Percentiles rank a stretch among this genome's conserved stretches.
phyloP scores from a whole-genome alignment of 2,329 filamentous ascomycete species.

The Cyphellophora europaea region DNA sequence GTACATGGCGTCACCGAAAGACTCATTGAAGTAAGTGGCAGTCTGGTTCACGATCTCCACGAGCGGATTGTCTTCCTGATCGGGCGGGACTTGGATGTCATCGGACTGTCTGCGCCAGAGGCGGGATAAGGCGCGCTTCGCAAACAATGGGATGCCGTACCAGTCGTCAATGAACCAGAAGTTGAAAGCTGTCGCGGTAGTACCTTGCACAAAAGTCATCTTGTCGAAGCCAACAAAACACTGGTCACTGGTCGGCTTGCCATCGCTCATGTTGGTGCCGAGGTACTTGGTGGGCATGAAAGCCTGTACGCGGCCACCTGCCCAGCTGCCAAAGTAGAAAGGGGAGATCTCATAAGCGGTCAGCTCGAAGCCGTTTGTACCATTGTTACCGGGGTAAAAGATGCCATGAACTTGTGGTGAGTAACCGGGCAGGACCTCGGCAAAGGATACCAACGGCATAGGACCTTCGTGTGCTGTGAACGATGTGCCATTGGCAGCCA shows the following conservation, averaged over 20 bases:
- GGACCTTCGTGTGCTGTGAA: slow-evolving; percentile 5
- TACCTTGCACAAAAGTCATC: slow-evolving; percentile 5
- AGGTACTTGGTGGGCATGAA: slow-evolving; percentile 11
- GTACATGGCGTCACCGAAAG: slow-evolving; percentile 7
- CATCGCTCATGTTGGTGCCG: slow-evolving; percentile 6
- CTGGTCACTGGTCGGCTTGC: slow-evolving; percentile 2
- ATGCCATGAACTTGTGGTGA: slow-evolving; percentile 5
- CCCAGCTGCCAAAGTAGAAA: slow-evolving; percentile 12
- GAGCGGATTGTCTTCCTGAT: slow-evolving; percentile 4
- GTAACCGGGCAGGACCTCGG: slow-evolving; percentile 6
- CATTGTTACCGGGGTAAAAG: slow-evolving; percentile 7
- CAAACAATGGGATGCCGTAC: slow-evolving; percentile 8
- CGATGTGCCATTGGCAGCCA: slow-evolving; percentile 1
- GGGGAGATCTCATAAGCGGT: slow-evolving; percentile 9
- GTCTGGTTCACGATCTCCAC: slow-evolving; percentile 7
- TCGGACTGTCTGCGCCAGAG: not conserved
- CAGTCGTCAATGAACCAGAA: slow-evolving; percentile 9
- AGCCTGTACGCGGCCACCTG: slow-evolving; percentile 7
- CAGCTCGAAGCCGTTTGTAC: slow-evolving; percentile 4
- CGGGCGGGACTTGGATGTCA: slow-evolving; percentile 3
- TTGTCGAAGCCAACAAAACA: slow-evolving; percentile 8
- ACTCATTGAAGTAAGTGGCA: slow-evolving; percentile 3
- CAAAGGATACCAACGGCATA: slow-evolving; percentile 7
- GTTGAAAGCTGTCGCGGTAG: slow-evolving; percentile 8
- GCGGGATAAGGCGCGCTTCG: slow-evolving; percentile 4